These are phyloP conservation scores for Peronospora belbahrii DNA, from an alignment of 352 stramenopile genomes.

Conservation along the genomic window DNA sequence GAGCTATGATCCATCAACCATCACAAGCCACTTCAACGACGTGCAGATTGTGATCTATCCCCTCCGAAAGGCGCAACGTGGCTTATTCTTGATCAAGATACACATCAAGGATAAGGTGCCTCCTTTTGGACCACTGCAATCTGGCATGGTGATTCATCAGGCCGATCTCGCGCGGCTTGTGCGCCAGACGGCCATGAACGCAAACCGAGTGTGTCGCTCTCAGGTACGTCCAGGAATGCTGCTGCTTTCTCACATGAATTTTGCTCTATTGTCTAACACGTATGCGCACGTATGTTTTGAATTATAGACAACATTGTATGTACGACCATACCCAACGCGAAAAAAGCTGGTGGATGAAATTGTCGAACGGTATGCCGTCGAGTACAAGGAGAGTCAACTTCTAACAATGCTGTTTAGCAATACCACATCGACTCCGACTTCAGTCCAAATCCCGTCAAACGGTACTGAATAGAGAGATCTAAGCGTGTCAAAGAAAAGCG, in stretches of 20 bases:
- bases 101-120: conserved; percentile 78
- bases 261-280: neutral
- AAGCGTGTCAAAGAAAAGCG: conserved; percentile 22
- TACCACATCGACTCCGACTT: conserved; percentile 15
- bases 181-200: conserved; percentile 84
- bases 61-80: conserved; percentile 47
- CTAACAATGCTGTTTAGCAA: conserved; percentile 68
- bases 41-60: conserved; percentile 84
- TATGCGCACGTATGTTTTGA: conserved; percentile 18
- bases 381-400: conserved; percentile 83
- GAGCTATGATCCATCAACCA: conserved; percentile 76
- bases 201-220: conserved; percentile 78
- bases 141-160: conserved; percentile 76
- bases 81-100: conserved; percentile 70
- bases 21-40: conserved; percentile 86
- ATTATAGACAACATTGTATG: conserved; percentile 69
- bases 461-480: conserved; percentile 17
- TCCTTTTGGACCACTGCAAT: conserved; percentile 72
- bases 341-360: conserved; percentile 87
- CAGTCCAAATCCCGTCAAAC: conserved; percentile 10
- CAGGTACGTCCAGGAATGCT: conserved; percentile 32
- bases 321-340: conserved; percentile 77
- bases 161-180: conserved; percentile 62
- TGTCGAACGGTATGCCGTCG: conserved; percentile 73
- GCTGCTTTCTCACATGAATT: conserved; percentile 13